Conservation (phyloP, 805 yeast species). For the Kluyveromyces aestuarii region DNA sequence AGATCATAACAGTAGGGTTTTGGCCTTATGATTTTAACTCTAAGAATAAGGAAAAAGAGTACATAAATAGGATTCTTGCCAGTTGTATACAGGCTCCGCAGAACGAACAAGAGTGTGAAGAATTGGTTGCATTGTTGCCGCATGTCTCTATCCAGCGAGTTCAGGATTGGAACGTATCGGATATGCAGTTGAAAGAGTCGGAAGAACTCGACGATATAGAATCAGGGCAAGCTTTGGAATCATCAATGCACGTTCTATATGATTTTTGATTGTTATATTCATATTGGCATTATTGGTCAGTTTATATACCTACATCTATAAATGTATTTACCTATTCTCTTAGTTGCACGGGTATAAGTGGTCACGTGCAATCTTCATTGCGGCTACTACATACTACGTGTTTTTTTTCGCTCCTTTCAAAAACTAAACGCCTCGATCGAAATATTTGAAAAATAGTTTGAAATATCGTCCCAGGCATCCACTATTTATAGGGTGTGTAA, state of each 20-base stretch:
- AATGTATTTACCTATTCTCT: no score
- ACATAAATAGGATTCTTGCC: conserved; percentile 17
- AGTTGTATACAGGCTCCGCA: conserved; percentile 22
- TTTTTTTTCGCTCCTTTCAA: no score
- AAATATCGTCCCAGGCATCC: no score
- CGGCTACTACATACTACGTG: no score
- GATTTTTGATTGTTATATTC: neutral
- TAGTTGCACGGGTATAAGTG: no score
- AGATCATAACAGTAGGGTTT: neutral
- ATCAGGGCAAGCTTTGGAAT: neutral
- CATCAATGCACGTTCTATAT: neutral
- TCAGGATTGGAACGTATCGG: neutral
- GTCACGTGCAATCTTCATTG: no score
- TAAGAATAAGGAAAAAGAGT: conserved; percentile 3
- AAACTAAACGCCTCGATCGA: no score
- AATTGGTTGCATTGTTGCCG: neutral
- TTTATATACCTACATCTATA: no score
- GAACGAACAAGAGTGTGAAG: conserved; percentile 16
- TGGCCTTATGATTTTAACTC: conserved; percentile 1
- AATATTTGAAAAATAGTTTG: no score
- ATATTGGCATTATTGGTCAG: neutral
- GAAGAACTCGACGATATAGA: neutral
- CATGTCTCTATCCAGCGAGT: neutral
- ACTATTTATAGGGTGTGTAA: no score
- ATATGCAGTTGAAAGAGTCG: neutral